These are phyloP conservation scores for Brettanomyces naardenensis DNA, from an alignment of 805 yeast genomes.

Conservation along the genomic window DNA sequence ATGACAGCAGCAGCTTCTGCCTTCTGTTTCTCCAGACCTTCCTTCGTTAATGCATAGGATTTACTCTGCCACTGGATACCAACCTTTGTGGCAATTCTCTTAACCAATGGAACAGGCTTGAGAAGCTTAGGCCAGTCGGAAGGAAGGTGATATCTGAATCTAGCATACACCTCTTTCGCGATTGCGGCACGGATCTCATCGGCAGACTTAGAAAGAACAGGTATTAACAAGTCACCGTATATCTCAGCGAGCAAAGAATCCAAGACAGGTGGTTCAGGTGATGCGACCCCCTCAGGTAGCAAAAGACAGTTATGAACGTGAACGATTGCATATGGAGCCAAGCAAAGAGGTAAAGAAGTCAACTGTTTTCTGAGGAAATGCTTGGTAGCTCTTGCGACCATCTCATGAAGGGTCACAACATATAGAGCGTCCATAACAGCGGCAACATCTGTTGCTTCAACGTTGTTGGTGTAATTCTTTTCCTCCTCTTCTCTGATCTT, in stretches of 20 bases:
- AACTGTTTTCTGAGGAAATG: conserved; percentile 54
- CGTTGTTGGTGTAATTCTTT: conserved; percentile 24
- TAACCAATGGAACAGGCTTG: conserved; percentile 37
- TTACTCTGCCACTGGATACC: conserved; percentile 80
- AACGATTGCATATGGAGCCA: conserved; percentile 53
- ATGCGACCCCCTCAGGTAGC: conserved; percentile 38
- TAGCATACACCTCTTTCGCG: conserved; percentile 41
- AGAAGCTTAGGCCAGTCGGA: conserved; percentile 37
- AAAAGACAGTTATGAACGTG: conserved; percentile 68
- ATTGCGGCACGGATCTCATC: conserved; percentile 37
- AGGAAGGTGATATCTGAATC: conserved; percentile 58
- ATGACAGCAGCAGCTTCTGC: conserved; percentile 16
- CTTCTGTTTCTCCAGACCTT: conserved; percentile 26
- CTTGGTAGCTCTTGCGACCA: conserved; percentile 73
- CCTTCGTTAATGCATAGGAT: conserved; percentile 40
- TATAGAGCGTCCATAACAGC: conserved; percentile 42
- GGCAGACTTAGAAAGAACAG: conserved; percentile 37
- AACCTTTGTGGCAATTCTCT: conserved; percentile 65
- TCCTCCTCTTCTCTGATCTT: conserved; percentile 27
- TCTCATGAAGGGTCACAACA: conserved; percentile 48
- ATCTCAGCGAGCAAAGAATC: conserved; percentile 34
- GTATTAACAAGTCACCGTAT: conserved; percentile 33
- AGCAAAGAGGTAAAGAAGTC: conserved; percentile 37
- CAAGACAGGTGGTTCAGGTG: conserved; percentile 32
- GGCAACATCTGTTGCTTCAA: conserved; percentile 33